Conservation (phyloP, 139 green algal species). For the Tetraselmis chui region DNA sequence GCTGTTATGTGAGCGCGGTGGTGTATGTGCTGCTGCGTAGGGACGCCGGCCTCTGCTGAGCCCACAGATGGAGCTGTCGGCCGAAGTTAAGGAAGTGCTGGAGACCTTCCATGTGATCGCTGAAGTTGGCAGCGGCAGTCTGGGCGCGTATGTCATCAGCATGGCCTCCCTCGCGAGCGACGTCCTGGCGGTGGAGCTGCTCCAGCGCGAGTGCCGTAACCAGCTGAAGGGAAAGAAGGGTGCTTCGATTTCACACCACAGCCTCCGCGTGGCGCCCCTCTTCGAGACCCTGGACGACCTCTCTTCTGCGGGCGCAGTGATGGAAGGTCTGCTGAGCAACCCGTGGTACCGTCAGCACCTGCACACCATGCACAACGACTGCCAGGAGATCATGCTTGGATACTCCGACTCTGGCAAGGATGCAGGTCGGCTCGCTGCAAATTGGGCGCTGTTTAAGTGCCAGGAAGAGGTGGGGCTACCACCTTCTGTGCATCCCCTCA, state of each 20-base stretch:
- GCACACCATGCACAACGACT: conserved; percentile 31
- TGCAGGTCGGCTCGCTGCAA: conserved; percentile 82
- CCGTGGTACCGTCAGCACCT: conserved; percentile 56
- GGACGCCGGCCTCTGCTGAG: conserved; percentile 88
- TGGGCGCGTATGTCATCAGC: conserved; percentile 94
- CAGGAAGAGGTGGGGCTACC: conserved; percentile 49
- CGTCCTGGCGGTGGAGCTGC: conserved; percentile 89
- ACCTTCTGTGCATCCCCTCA: too few relatives aligned
- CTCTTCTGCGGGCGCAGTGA: conserved; percentile 43
- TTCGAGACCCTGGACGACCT: conserved; percentile 95
- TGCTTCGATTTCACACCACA: conserved; percentile 16
- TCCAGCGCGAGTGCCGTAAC: conserved; percentile 80
- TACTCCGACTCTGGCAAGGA: conserved; percentile 98
- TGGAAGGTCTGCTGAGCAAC: conserved; percentile 33
- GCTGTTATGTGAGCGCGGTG: not conserved
- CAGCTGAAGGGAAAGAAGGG: conserved; percentile 22
- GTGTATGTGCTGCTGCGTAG: conserved; percentile 51
- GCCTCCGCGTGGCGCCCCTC: conserved; percentile 84
- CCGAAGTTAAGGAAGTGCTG: conserved; percentile 80
- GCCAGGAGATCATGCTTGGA: conserved; percentile 91
- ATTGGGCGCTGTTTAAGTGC: conserved; percentile 82
- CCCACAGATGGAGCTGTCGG: conserved; percentile 60
- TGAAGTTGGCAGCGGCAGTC: conserved; percentile 40
- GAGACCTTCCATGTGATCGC: conserved; percentile 67
- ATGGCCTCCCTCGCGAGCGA: conserved; percentile 83